Conservation (phyloP, 2,329 filamentous ascomycete genomes). For the Neopestalotiopsis clavispora region DNA sequence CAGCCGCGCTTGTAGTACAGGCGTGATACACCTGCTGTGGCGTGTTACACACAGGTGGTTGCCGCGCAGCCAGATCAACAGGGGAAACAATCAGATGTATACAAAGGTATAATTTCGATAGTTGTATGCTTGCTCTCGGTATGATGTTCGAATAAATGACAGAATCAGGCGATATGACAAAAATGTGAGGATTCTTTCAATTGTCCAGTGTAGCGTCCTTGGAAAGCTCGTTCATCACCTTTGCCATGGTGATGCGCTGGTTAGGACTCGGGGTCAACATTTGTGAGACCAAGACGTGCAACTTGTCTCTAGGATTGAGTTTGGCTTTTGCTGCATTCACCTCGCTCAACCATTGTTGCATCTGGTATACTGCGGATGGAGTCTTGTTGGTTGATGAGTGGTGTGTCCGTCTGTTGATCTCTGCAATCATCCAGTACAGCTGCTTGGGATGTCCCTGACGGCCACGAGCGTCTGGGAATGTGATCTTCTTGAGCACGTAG, state of each 20-base stretch:
- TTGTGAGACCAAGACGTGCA: slow-evolving; percentile 57
- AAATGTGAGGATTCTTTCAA: slow-evolving; percentile 19
- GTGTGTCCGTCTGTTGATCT: slow-evolving; percentile 50
- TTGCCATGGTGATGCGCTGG: slow-evolving; percentile 60
- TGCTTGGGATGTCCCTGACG: slow-evolving; percentile 52
- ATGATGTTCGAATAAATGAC: not conserved
- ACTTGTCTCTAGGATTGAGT: slow-evolving; percentile 50
- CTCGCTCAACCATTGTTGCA: slow-evolving; percentile 62
- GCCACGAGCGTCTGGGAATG: slow-evolving; percentile 58
- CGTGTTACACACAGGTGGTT: not conserved
- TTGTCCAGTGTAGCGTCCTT: slow-evolving; percentile 32
- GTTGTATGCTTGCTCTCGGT: not conserved
- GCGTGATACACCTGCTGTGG: not conserved
- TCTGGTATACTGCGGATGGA: slow-evolving; percentile 51
- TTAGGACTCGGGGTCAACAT: slow-evolving; percentile 58
- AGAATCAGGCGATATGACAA: not conserved
- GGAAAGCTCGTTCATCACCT: slow-evolving; percentile 51
- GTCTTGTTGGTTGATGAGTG: slow-evolving; percentile 27
- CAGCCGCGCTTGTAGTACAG: not conserved
- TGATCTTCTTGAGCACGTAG: slow-evolving; percentile 60
- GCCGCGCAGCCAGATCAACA: not conserved
- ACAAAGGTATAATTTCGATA: not conserved
- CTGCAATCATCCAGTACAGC: slow-evolving; percentile 64
- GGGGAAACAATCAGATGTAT: not conserved
- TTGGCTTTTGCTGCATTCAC: slow-evolving; percentile 52